These are phyloP conservation scores for Metschnikowia similis DNA, from an alignment of 805 yeast species.

Conservation along the genomic window DNA sequence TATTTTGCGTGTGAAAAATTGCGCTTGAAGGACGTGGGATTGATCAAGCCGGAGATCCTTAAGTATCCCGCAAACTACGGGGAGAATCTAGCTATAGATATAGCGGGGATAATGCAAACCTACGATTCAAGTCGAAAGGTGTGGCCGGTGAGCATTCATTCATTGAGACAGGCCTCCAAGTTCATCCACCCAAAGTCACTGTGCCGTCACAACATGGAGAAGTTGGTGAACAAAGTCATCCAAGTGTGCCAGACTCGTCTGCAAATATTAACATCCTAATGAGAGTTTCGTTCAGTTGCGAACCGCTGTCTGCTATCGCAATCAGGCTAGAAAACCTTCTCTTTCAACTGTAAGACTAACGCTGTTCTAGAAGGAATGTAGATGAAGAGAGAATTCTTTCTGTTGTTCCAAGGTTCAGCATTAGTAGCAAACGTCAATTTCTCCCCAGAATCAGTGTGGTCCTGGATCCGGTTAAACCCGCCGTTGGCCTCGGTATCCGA, in stretches of 20 bases:
- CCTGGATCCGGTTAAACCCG: slow-evolving; percentile 67
- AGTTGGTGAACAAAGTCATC: slow-evolving; percentile 13
- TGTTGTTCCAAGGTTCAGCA: slow-evolving; percentile 73
- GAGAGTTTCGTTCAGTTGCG: background rate
- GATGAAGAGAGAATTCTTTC: slow-evolving; percentile 73
- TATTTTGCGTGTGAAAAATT: slow-evolving; percentile 20
- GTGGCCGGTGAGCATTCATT: slow-evolving; percentile 36
- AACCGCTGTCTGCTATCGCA: background rate
- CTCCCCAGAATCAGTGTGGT: slow-evolving; percentile 27
- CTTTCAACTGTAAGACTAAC: slow-evolving; percentile 34
- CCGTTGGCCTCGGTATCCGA: slow-evolving; percentile 71
- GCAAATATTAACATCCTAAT: slow-evolving; percentile 8
- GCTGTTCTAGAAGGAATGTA: slow-evolving; percentile 72
- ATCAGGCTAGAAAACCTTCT: slow-evolving; percentile 17
- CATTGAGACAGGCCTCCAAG: slow-evolving; percentile 23
- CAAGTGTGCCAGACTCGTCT: slow-evolving; percentile 15
- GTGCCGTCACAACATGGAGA: slow-evolving; percentile 11
- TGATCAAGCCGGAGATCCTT: slow-evolving; percentile 21
- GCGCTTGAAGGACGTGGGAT: slow-evolving; percentile 7
- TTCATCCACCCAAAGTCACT: slow-evolving; percentile 7
- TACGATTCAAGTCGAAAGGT: slow-evolving; percentile 30
- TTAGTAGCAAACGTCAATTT: slow-evolving; percentile 60
- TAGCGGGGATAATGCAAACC: slow-evolving; percentile 36
- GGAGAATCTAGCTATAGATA: slow-evolving; percentile 29
- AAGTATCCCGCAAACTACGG: slow-evolving; percentile 24